Evolutionary conservation across 1,284 basidiomycete genomes (phyloP), one percentile per base, ranked within the genome.

Genomic region (Taiwanofungus camphoratus): DNA sequence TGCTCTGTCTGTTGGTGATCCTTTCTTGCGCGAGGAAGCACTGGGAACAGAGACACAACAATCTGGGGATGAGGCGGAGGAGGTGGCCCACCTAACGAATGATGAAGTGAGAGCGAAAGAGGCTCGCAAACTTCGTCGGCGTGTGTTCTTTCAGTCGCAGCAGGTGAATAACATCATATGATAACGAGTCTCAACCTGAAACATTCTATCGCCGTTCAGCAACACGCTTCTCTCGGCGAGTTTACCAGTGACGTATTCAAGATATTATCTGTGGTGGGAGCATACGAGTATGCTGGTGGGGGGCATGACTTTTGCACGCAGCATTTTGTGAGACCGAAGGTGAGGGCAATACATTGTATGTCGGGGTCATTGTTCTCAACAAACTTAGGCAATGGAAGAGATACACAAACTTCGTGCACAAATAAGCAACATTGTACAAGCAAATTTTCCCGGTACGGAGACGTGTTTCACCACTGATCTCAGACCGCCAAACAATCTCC

Each of bases 331-430:
- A 73, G 93, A 44, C 76, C 76, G 1, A 98, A 98, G 76, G 92
- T 91, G 56, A 35, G 71, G 50, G 29, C 20, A 19, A 19, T 18
- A 20, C 16, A 13, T 23, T 6, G n/a, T 38, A 23, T 7, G 2
- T 16, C 7, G 16, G 3, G 15, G 15, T 18, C 27, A 3, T 12
- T 12, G 27, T 13, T 18, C 46, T 26, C 8, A 30, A 26, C 31
- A 40, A 21, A 37, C 41, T 23, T 34, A 95, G 91, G 91, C 93
- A 0, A 99, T 99, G 94, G 90, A 97, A 66, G 96, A 99, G 68
- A 96, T 98, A 32, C 94, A 95, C 64, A 98, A 99, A 63, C 74
- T 99, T n/a, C 82, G 94, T 30, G 75, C 80, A 0, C 96, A 97
- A 58, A 87, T 97, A 46, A 89, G 78, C 55, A 81, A 73, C 52